Base-by-base conservation (phyloP, 495 filamentous ascomycete genomes). In the Trichoderma erinaceum region DNA sequence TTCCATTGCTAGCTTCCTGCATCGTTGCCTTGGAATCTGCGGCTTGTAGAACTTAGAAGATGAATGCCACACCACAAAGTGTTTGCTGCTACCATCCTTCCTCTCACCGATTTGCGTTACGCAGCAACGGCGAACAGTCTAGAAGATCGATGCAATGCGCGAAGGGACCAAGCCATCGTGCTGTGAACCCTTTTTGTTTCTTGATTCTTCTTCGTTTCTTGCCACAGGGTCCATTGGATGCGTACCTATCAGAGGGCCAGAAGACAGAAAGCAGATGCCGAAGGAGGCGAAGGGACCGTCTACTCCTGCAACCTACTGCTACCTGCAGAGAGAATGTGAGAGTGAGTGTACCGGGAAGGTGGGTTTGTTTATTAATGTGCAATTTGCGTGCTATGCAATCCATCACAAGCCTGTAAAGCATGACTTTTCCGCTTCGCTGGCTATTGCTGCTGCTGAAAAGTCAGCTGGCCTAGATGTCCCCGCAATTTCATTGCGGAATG, bases 161-260 rank as follows among this genome's bases (percentile, higher is more conserved):
- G 18, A 61, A 61, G 56, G 56, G 25, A 61, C 56, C 7, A 21
- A 16, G 50, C 50, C 50, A 13, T 61, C 56, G 11, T 15, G 25
- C 10, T 25, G 56, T 29, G 56, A 25, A 61, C 11, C 23, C 25
- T 4, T 61, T 61, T 61, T 61, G 32, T 38, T 38, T 23, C n/a
- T 23, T 6, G 21, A 5, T 52, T 18, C 21, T 7, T 25, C 5
- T 52, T 21, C 29, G 4, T 52, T 21, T 25, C n/a, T 52, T 21
- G 56, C 56, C 56, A 61, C 56, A 61, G 56, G 56, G 56, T 61
- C 56, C 56, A 16, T 32, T 27, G 23, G 25, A 29, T 61, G 56
- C 56, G 4, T 16, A 32, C 13, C 56, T 38, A 38, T 38, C 35
- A 38, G 56, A 25, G 18, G 25, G 27, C 56, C 4, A 27, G n/a